These are phyloP conservation scores for Macrolepiota albuminosa DNA, from an alignment of 768 basidiomycete species.

Conservation along the genomic window DNA sequence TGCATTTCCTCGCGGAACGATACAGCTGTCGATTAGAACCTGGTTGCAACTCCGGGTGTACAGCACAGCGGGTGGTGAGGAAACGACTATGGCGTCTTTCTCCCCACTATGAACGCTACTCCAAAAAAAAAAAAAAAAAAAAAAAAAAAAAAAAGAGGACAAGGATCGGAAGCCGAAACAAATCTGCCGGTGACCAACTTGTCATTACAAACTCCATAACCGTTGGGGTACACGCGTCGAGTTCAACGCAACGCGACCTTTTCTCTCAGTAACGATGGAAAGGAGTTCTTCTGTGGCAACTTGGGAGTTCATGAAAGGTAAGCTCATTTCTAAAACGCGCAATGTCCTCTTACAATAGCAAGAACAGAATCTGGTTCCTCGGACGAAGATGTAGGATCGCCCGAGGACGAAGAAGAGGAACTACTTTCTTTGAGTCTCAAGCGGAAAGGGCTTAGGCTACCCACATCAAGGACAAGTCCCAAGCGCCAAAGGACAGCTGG, in stretches of 20 bases:
- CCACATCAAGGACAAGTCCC: neutral
- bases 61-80: too few relatives aligned
- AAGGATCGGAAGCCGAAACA: neutral
- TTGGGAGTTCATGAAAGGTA: conserved; percentile 10
- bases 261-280: neutral
- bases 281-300: conserved; percentile 2
- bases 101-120: too few relatives aligned
- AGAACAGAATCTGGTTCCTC: conserved; percentile 11
- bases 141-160: too few relatives aligned
- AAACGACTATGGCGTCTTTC: too few relatives aligned
- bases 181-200: neutral
- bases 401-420: conserved; percentile 8
- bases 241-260: neutral
- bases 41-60: too few relatives aligned
- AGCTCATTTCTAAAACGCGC: neutral
- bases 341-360: neutral
- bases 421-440: neutral
- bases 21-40: too few relatives aligned
- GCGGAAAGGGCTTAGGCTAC: conserved; percentile 4
- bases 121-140: too few relatives aligned
- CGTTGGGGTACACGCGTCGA: conserved; percentile 3
- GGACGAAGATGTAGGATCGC: conserved; percentile 6
- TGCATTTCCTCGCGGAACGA: too few relatives aligned
- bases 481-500: conserved; percentile 11
- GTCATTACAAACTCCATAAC: neutral